Percentiles rank a stretch among this genome's conserved stretches.
phyloP scores from a whole-genome alignment of 1,139 yeast species.

The Taphrina betulina region DNA sequence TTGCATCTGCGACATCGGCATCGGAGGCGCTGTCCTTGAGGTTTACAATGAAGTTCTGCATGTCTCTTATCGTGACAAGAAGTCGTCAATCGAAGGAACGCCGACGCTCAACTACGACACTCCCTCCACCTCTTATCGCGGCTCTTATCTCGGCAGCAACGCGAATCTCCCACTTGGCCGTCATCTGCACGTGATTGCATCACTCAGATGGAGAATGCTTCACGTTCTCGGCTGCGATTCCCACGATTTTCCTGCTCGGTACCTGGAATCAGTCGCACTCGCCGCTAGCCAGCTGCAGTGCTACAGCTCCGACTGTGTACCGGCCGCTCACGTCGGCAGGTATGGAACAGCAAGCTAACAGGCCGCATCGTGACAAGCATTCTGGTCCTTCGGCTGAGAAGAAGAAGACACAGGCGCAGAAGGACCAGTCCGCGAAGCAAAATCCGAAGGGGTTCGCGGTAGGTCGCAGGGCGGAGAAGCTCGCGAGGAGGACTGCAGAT shows the following conservation, averaged over 20 bases:
- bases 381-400: conserved; percentile 28
- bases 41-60: conserved; percentile 19
- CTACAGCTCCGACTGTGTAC: too few species aligned
- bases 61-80: background rate
- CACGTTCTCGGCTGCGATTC: background rate
- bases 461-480: conserved; percentile 51
- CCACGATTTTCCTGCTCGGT: background rate
- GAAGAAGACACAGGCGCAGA: conserved; percentile 23
- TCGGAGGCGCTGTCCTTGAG: conserved; percentile 24
- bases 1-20: conserved; percentile 23
- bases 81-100: too few species aligned
- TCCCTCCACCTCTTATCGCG: too few species aligned
- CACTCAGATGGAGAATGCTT: background rate
- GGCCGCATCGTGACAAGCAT: conserved; percentile 30
- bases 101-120: too few species aligned
- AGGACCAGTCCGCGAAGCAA: conserved; percentile 27
- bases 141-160: background rate
- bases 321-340: too few species aligned
- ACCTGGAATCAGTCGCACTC: too few species aligned
- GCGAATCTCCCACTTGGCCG: background rate
- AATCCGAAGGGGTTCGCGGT: conserved; percentile 30
- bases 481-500: conserved; percentile 83
- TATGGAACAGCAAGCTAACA: conserved; percentile 29
- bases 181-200: background rate
- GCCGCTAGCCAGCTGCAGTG: too few species aligned